Evolutionary conservation across 306 rosid genomes (phyloP).

Genomic region (Vigna reflexopilosa): DNA sequence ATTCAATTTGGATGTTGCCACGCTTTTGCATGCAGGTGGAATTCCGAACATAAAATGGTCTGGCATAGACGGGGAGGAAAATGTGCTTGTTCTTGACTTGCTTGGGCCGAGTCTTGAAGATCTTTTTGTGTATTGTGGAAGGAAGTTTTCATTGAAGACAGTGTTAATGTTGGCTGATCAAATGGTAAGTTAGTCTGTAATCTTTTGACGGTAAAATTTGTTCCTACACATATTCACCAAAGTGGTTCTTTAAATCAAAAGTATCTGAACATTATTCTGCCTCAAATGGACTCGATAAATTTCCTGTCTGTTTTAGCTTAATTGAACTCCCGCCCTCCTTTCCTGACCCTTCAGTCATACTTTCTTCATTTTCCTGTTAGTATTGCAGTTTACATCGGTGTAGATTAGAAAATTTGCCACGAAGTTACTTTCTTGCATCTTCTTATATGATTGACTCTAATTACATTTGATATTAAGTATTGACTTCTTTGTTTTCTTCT

Average conservation of each 20-base stretch:
- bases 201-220: neutral
- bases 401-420: neutral
- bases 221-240: constrained; percentile 20
- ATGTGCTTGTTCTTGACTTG: constrained; percentile 62
- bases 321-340: neutral
- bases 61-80: constrained; percentile 60
- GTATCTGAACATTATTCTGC: neutral
- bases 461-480: constrained; percentile 6
- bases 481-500: neutral
- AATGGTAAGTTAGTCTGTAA: constrained; percentile 49
- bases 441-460: neutral
- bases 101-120: constrained; percentile 70
- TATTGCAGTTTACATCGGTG: neutral
- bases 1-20: neutral
- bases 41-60: constrained; percentile 61
- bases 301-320: constrained; percentile 1
- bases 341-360: neutral
- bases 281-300: neutral
- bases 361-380: constrained; percentile 19
- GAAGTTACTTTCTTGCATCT: neutral
- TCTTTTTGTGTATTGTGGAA: constrained; percentile 65
- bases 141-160: constrained; percentile 62
- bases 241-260: neutral
- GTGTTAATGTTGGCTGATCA: constrained; percentile 69
- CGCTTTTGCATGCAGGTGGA: constrained; percentile 53